These are phyloP conservation scores for Nicotiana sylvestris DNA, from an alignment of 257 asterid species.

Conservation along the genomic window DNA sequence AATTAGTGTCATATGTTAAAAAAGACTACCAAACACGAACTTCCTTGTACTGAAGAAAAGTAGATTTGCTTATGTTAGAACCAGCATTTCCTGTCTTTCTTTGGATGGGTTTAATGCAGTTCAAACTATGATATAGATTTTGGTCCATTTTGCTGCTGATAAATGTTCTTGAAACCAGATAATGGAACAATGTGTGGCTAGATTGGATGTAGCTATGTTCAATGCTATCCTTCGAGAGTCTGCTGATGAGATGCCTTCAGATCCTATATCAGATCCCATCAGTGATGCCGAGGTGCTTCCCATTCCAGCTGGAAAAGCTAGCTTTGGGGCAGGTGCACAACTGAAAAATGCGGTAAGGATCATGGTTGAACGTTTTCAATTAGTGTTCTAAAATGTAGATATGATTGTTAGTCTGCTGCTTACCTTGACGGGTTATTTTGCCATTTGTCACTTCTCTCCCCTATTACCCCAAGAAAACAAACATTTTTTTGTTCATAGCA, in stretches of 20 bases:
- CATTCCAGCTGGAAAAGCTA: slow-evolving; percentile 74
- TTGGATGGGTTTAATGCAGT: not conserved
- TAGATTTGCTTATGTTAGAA: not conserved
- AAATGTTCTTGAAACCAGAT: slow-evolving; percentile 34
- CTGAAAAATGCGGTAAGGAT: slow-evolving; percentile 76
- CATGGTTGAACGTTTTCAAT: slow-evolving; percentile 6
- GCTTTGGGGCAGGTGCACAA: slow-evolving; percentile 90
- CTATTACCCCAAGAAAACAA: not conserved
- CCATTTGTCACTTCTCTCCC: not conserved
- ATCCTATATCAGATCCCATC: slow-evolving; percentile 93
- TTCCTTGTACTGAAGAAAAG: not conserved
- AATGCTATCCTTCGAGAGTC: slow-evolving; percentile 88
- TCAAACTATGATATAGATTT: not conserved
- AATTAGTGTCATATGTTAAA: not conserved
- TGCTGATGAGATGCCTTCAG: slow-evolving; percentile 76
- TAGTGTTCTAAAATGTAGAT: not conserved
- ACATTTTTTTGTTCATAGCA: not conserved
- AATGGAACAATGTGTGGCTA: slow-evolving; percentile 82
- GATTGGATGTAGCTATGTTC: slow-evolving; percentile 94
- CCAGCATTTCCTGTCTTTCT: not conserved
- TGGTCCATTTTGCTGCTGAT: not conserved
- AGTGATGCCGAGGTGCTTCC: slow-evolving; percentile 78
- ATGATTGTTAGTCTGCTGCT: not conserved
- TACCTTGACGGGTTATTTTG: not conserved
- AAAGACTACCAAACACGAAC: not conserved